Conservation (phyloP, 2,329 filamentous ascomycete species). For the Paecilomyces dactylethromorphus region DNA sequence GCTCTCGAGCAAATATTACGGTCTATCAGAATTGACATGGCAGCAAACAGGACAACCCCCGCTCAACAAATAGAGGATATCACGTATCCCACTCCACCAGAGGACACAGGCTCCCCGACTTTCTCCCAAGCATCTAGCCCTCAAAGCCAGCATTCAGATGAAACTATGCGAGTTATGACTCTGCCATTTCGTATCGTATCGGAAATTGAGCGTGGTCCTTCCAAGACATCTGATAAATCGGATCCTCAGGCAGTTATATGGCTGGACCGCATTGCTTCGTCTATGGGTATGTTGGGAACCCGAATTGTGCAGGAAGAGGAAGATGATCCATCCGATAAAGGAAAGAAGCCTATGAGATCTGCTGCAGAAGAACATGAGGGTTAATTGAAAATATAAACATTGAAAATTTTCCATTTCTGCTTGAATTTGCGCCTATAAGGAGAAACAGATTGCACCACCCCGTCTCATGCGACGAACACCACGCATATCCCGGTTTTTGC, state of each 20-base stretch:
- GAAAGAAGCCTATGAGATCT: neutral
- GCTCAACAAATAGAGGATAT: slow-evolving; percentile 7
- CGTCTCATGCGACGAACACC: neutral
- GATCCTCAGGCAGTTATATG: slow-evolving; percentile 19
- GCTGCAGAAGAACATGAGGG: neutral
- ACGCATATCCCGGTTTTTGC: neutral
- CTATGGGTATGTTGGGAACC: slow-evolving; percentile 24
- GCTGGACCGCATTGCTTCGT: slow-evolving; percentile 25
- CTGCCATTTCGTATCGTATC: slow-evolving; percentile 21
- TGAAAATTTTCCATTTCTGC: neutral
- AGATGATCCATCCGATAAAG: neutral
- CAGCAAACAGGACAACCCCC: neutral
- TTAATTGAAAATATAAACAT: neutral
- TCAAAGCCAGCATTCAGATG: neutral
- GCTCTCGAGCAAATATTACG: slow-evolving; percentile 12
- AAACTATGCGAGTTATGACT: neutral
- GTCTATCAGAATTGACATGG: slow-evolving; percentile 9
- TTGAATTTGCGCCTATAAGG: neutral
- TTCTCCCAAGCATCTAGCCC: neutral
- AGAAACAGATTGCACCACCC: neutral
- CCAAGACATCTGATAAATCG: slow-evolving; percentile 12
- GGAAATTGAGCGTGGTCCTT: slow-evolving; percentile 17
- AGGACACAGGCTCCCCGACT: neutral
- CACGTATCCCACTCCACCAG: slow-evolving; percentile 6
- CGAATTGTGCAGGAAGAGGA: slow-evolving; percentile 9